phyloP scores from a whole-genome alignment of 148 eudicot genomes.

The Rheum nobile region DNA sequence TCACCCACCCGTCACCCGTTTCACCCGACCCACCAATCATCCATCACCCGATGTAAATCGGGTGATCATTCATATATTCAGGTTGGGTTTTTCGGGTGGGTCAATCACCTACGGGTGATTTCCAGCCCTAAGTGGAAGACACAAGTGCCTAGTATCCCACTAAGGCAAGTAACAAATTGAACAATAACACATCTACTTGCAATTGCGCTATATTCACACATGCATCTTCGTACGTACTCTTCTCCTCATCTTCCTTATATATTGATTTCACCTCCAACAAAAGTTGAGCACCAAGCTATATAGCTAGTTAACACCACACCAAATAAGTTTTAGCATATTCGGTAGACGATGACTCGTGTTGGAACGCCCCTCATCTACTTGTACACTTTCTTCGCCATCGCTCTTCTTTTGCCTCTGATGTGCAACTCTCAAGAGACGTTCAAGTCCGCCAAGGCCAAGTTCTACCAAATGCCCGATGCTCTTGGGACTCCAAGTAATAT shows the following conservation, averaged over 20 bases:
- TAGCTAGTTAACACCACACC: too few species aligned
- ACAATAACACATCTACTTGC: background rate
- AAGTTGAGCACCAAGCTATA: too few species aligned
- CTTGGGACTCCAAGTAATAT: constrained; percentile 2
- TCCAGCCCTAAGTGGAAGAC: constrained; percentile 1
- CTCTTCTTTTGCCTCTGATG: background rate
- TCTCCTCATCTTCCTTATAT: background rate
- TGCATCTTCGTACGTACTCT: background rate
- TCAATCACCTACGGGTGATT: too few species aligned
- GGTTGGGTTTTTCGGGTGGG: too few species aligned
- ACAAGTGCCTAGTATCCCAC: background rate
- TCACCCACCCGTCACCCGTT: too few species aligned
- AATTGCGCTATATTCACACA: background rate
- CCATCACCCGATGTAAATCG: too few species aligned
- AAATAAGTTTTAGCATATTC: too few species aligned
- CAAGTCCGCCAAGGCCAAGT: background rate
- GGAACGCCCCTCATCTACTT: background rate
- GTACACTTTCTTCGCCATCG: background rate
- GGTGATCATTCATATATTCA: too few species aligned
- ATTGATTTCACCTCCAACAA: background rate
- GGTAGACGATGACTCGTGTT: background rate
- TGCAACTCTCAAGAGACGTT: background rate
- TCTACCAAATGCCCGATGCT: constrained; percentile 1
- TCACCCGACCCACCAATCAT: too few species aligned
- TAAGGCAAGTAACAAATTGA: background rate